Base-by-base conservation (phyloP, 257 asterid species). In the Coffea eugenioides region DNA sequence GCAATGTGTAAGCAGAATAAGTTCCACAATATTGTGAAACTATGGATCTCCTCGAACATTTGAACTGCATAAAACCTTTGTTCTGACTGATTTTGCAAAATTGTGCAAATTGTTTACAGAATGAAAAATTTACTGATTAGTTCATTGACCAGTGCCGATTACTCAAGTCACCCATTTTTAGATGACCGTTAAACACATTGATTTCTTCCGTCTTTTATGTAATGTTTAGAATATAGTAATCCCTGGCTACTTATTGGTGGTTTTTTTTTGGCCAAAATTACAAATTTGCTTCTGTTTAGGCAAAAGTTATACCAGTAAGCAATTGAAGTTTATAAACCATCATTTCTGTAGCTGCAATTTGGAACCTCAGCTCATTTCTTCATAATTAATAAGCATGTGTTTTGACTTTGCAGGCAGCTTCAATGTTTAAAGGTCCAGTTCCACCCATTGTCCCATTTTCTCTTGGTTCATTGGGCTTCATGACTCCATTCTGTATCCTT, bases 361-460 rank as follows among this genome's bases (percentile, higher is more conserved):
- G 61, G 15, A 43, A 36, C 39, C 61, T 25, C 15, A n/a, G 34
- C 21, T 39, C n/a, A 10, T 13, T 76, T 75, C n/a, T 54, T 68
- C 45, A 77, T 48, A 54, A 2, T 25, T 71, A 43, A 46, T n/a
- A 41, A 14, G 56, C 59, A 25, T 80, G 74, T 3, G 21, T n/a
- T 56, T 73, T 51, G 12, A 62, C 57, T 80, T 84, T 87, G 90
- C 97, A 96, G 99, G 97, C 98, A 81, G 99, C 99, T 36, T 94
- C 98, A 2, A 90, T 91, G 95, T 96, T 96, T 89, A 96, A 96
- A 90, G 99, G 98, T 15, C 98, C 99, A 0, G 98, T 96, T 84
- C 99, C 99, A 78, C 98, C 99, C 0, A 79, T 96, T 14, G 98
- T 94, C 83, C 97, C 99, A 57, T 96, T 96, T 91, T 96, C 99